Evolutionary conservation across 1,284 basidiomycete genomes (phyloP).

Genomic region (Marasmius oreades): DNA sequence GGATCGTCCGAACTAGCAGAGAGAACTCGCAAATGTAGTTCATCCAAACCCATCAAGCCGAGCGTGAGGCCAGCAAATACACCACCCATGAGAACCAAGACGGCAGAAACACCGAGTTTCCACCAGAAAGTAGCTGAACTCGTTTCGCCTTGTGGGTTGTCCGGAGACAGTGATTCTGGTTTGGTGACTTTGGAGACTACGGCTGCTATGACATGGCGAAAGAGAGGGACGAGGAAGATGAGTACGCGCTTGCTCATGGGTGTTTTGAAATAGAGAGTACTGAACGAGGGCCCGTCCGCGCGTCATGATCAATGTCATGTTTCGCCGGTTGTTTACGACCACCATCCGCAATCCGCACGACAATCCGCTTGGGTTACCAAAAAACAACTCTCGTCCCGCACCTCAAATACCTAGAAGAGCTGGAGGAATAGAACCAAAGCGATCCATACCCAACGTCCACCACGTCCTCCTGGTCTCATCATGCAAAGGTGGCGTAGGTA

Average conservation of each 20-base stretch:
- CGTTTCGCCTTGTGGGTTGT: slow-evolving; percentile 1
- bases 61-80: slow-evolving; percentile 89
- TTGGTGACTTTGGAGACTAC: not conserved
- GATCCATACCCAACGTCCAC: slow-evolving; percentile 62
- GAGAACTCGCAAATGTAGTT: slow-evolving; percentile 87
- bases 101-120: slow-evolving; percentile 62
- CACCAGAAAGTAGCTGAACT: slow-evolving; percentile 55
- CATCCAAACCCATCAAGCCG: slow-evolving; percentile 93
- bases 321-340: not conserved
- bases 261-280: not conserved
- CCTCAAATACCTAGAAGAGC: slow-evolving; percentile 61
- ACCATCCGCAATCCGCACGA: not conserved
- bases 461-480: slow-evolving; percentile 86
- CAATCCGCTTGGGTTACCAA: slow-evolving; percentile 40
- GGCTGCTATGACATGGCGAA: not conserved
- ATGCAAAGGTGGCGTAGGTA: slow-evolving; percentile 97
- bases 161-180: not conserved
- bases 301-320: not conserved
- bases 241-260: not conserved
- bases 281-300: not conserved
- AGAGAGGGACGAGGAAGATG: not conserved
- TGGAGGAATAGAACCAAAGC: slow-evolving; percentile 50
- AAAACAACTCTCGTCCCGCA: slow-evolving; percentile 29
- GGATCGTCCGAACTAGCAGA: slow-evolving; percentile 75
- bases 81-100: slow-evolving; percentile 75